Percentiles rank a stretch among this genome's conserved stretches.
Conservation (phyloP, 768 basidiomycete species). For the Tulasnella calospora region DNA sequence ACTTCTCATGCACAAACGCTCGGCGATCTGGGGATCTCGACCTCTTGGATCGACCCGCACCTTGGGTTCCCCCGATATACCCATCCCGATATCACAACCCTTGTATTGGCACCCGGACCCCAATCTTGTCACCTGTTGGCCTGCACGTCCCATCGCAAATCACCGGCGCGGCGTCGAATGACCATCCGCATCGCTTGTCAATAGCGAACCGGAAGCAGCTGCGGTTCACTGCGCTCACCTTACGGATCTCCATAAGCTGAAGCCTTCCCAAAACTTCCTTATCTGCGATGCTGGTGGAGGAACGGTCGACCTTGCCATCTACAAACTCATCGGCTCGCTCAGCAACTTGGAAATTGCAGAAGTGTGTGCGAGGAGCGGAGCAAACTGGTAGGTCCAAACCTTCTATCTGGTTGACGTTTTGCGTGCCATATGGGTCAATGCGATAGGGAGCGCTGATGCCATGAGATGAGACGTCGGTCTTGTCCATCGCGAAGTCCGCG, state of each 20-base stretch:
- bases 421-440: constrained; percentile 2
- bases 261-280: constrained; percentile 78
- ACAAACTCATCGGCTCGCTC: constrained; percentile 71
- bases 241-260: constrained; percentile 72
- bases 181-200: neutral
- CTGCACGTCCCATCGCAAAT: neutral
- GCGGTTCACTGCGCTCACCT: constrained; percentile 84
- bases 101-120: neutral
- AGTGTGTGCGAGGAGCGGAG: constrained; percentile 80
- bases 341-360: constrained; percentile 85
- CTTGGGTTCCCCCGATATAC: neutral
- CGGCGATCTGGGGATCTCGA: constrained; percentile 3
- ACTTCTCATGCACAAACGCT: neutral
- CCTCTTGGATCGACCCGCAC: neutral
- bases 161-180: neutral
- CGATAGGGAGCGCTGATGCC: neutral
- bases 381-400: constrained; percentile 50
- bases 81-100: neutral
- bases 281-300: constrained; percentile 84
- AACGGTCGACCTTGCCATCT: constrained; percentile 40
- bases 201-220: constrained; percentile 73
- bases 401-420: neutral
- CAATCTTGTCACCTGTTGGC: neutral
- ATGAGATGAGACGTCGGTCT: neutral
- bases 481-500: neutral